Conservation (phyloP, 495 filamentous ascomycete genomes). For the Hypoxylon crocopeplum region DNA sequence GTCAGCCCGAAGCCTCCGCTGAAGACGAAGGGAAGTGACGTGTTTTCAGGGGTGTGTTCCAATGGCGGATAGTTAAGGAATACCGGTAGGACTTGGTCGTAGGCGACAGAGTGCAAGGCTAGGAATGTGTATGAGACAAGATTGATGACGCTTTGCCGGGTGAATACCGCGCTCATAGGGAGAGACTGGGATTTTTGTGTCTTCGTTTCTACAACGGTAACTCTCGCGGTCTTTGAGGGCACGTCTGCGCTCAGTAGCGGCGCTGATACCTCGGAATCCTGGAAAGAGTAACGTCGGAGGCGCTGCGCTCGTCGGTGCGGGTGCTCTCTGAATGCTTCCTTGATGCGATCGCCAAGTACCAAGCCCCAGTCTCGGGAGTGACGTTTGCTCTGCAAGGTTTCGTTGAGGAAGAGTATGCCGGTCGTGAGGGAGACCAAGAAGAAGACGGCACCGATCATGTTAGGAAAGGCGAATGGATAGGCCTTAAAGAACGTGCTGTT, state of each 20-base stretch:
- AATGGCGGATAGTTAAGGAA: constrained; percentile 78
- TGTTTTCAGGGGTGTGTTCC: constrained; percentile 57
- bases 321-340: constrained; percentile 42
- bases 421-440: constrained; percentile 76
- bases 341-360: constrained; percentile 64
- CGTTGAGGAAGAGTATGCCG: constrained; percentile 76
- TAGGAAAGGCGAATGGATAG: constrained; percentile 84
- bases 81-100: constrained; percentile 80
- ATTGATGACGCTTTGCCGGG: constrained; percentile 75
- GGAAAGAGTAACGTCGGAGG: constrained; percentile 47
- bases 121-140: constrained; percentile 77
- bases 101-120: constrained; percentile 77
- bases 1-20: constrained; percentile 75
- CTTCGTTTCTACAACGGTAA: constrained; percentile 16
- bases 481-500: constrained; percentile 68
- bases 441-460: constrained; percentile 73
- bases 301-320: constrained; percentile 37
- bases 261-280: constrained; percentile 53
- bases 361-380: constrained; percentile 72
- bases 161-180: constrained; percentile 72
- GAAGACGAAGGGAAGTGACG: constrained; percentile 77
- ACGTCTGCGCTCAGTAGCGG: constrained; percentile 43
- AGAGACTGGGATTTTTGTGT: constrained; percentile 45
- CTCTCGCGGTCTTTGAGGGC: constrained; percentile 42
- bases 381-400: constrained; percentile 74